A percentile compares a stretch with the other conserved stretches of the same genome.
phyloP scores from a whole-genome alignment of 768 basidiomycete species.

The Termitomyces sp. region DNA sequence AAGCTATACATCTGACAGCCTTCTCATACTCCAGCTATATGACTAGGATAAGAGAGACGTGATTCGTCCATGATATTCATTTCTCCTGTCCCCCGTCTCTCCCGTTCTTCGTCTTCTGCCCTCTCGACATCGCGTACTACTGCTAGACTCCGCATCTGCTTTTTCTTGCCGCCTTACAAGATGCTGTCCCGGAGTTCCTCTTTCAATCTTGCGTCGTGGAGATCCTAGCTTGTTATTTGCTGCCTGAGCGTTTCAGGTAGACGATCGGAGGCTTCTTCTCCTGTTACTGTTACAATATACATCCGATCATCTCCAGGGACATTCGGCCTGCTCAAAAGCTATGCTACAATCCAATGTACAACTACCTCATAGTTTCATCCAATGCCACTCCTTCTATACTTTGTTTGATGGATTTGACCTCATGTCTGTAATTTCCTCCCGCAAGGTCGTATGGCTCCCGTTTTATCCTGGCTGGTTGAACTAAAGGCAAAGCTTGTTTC shows the following conservation, averaged over 20 bases:
- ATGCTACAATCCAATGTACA: not conserved
- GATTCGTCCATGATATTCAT: not conserved
- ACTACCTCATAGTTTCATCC: slow-evolving; percentile 2
- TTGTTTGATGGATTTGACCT: not conserved
- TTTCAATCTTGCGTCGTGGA: not conserved
- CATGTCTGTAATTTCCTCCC: not conserved
- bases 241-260: not conserved
- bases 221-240: not conserved
- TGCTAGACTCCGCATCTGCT: not conserved
- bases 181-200: not conserved
- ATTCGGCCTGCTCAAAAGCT: not conserved
- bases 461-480: not conserved
- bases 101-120: not conserved
- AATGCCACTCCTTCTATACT: not conserved
- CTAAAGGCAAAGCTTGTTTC: no score
- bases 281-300: not conserved
- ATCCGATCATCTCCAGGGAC: slow-evolving; percentile 11
- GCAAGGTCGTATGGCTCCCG: not conserved
- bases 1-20: no score
- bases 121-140: not conserved
- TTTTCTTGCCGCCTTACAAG: not conserved
- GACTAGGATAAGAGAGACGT: not conserved
- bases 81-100: not conserved
- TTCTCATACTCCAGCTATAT: no score
- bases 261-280: not conserved